Conservation (phyloP, 306 rosid species). For the Vigna reflexopilosa region DNA sequence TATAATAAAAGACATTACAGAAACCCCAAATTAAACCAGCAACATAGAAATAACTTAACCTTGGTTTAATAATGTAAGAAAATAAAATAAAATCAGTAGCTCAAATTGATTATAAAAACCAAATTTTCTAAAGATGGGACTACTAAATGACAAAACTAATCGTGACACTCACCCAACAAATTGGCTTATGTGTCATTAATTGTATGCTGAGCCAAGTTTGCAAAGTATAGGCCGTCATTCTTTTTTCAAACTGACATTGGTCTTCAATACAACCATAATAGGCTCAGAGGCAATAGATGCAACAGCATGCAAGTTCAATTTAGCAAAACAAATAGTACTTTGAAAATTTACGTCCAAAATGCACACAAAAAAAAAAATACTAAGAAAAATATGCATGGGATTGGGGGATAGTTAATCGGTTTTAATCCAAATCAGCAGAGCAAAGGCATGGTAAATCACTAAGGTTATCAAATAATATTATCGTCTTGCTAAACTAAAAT, state of each 20-base stretch:
- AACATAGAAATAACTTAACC: conserved; percentile 22
- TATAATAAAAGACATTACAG: conserved; percentile 17
- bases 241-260: not conserved
- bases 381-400: not conserved
- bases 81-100: not conserved
- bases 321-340: not conserved
- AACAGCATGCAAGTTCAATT: not conserved
- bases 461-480: not conserved
- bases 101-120: conserved; percentile 2
- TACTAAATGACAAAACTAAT: conserved; percentile 5
- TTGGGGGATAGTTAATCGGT: not conserved
- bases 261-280: not conserved
- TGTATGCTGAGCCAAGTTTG: not conserved
- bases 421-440: not conserved
- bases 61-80: not conserved
- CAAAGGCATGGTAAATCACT: not conserved
- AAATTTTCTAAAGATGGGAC: not conserved
- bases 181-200: not conserved
- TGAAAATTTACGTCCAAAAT: not conserved
- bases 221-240: not conserved
- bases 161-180: not conserved
- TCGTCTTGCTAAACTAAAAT: too few species aligned
- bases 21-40: not conserved
- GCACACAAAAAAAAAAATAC: not conserved
- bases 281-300: not conserved